Conservation (phyloP, 2,329 filamentous ascomycete genomes). For the Aureobasidium sp. region DNA sequence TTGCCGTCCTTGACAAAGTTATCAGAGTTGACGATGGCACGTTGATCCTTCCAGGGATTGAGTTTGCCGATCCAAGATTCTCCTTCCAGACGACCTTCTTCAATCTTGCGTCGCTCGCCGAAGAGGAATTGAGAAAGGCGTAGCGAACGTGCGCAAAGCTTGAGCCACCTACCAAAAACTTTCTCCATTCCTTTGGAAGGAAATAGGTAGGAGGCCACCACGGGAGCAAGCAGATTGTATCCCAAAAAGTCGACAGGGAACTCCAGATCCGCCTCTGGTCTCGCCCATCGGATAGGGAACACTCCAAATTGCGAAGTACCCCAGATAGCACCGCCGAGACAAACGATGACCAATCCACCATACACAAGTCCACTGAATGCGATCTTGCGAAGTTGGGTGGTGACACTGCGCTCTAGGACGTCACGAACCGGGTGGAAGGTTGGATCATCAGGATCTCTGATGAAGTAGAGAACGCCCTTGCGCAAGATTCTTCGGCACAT, state of each 20-base stretch:
- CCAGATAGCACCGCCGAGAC: slow-evolving; percentile 93
- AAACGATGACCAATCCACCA: slow-evolving; percentile 83
- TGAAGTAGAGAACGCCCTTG: slow-evolving; percentile 92
- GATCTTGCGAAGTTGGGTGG: slow-evolving; percentile 91
- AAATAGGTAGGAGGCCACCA: slow-evolving; percentile 74
- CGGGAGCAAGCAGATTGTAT: slow-evolving; percentile 92
- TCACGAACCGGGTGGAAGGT: slow-evolving; percentile 97
- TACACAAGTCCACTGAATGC: slow-evolving; percentile 94
- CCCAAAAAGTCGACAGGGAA: slow-evolving; percentile 91
- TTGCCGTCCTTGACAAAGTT: slow-evolving; percentile 61
- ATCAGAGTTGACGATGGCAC: slow-evolving; percentile 17
- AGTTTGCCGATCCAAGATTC: slow-evolving; percentile 9
- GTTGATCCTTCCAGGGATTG: slow-evolving; percentile 23
- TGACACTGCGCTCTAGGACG: slow-evolving; percentile 84
- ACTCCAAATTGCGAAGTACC: slow-evolving; percentile 65
- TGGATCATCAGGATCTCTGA: slow-evolving; percentile 93
- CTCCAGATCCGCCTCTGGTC: slow-evolving; percentile 83
- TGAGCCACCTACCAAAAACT: slow-evolving; percentile 96
- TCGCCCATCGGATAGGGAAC: slow-evolving; percentile 87
- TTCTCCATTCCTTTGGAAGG: slow-evolving; percentile 74
- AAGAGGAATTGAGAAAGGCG: slow-evolving; percentile 90
- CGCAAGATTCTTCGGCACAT: slow-evolving; percentile 99
- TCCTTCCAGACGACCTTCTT: slow-evolving; percentile 60
- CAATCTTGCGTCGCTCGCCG: slow-evolving; percentile 68
- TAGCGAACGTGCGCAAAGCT: slow-evolving; percentile 67